Evolutionary conservation across 257 asterid genomes (phyloP), one percentile per base, ranked within the genome.

Genomic region (Nicotiana otophora): DNA sequence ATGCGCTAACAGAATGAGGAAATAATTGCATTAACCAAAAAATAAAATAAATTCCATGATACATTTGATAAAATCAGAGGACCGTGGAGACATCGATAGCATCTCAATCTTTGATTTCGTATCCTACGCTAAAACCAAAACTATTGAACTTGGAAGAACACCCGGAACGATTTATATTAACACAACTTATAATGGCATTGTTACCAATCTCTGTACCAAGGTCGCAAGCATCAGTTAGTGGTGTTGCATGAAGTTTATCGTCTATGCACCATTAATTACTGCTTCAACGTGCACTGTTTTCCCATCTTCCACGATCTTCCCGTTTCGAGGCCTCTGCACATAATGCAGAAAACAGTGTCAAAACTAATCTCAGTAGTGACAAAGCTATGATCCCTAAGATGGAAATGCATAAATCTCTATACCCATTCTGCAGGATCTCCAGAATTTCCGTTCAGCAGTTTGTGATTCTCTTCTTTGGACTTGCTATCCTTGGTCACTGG

Each of bases 291-390:
- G 94, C 84, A 92, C 93, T 3, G 92, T 87, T 26, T 87, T 94
- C 57, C 97, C 97, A 76, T 92, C 96, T 81, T 94, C 97, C 91
- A 87, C 84, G 7, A 91, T 92, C 97, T 94, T 96, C 15, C 99
- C 99, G 15, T 93, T 94, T 86, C 99, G 91, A 23, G 93, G 92
- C 88, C 98, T 91, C 98, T 96, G 95, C 20, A 81, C 60, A 83
- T 9, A 78, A 20, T 20, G 42, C 8, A 81, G 19, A 10, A 42
- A 82, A 1, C 74, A 54, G 81, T 12, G 78, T 86, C 84, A 83
- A 68, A 17, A 31, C 14, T 19, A 33, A 28, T 17, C 3, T 31
- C 54, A 48, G 5, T 54, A 33, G 34, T 66, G 17, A 46, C 8
- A 23, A 55, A 5, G 48, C 33, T n/a, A 55, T 12, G 4, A 17